Evolutionary conservation across 2,329 filamentous ascomycete species (phyloP).

Genomic region (Fulvia fulva): DNA sequence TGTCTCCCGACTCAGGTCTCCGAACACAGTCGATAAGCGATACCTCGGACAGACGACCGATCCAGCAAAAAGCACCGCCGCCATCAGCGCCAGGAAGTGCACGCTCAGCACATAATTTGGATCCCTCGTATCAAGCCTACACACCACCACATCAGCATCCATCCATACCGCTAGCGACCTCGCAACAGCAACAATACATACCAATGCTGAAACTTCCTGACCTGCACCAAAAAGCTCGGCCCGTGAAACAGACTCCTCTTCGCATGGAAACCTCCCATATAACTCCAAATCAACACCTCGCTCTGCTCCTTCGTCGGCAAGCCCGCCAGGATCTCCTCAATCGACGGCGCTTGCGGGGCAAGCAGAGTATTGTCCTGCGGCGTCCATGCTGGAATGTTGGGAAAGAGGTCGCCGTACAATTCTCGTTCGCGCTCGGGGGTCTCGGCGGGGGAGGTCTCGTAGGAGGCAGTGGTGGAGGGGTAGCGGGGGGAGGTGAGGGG

Average conservation of each 20-base stretch:
- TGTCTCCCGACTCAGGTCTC: slow-evolving; percentile 18
- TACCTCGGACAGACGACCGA: slow-evolving; percentile 23
- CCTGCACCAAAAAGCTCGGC: slow-evolving; percentile 16
- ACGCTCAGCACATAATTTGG: slow-evolving; percentile 18
- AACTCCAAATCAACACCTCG: slow-evolving; percentile 21
- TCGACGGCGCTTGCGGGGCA: slow-evolving; percentile 13
- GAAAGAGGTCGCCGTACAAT: slow-evolving; percentile 20
- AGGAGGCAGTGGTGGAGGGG: slow-evolving; percentile 9
- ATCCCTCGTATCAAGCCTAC: slow-evolving; percentile 17
- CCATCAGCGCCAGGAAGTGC: slow-evolving; percentile 20
- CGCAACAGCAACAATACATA: slow-evolving; percentile 2
- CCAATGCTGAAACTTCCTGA: slow-evolving; percentile 20
- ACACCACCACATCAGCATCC: background rate
- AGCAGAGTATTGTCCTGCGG: slow-evolving; percentile 16
- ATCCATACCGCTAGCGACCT: too few species aligned
- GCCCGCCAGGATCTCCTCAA: slow-evolving; percentile 18
- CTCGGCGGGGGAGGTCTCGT: slow-evolving; percentile 8
- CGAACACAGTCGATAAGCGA: slow-evolving; percentile 19
- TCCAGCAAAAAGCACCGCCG: slow-evolving; percentile 23
- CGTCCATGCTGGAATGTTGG: slow-evolving; percentile 21
- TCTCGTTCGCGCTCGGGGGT: slow-evolving; percentile 13
- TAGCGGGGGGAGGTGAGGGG: slow-evolving; percentile 12
- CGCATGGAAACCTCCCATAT: slow-evolving; percentile 23
- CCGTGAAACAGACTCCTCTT: slow-evolving; percentile 19
- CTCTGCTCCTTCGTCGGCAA: slow-evolving; percentile 19